These are phyloP conservation scores for Mucor velutinosus DNA, from an alignment of 371 early-diverging fungal species.

Conservation along the genomic window DNA sequence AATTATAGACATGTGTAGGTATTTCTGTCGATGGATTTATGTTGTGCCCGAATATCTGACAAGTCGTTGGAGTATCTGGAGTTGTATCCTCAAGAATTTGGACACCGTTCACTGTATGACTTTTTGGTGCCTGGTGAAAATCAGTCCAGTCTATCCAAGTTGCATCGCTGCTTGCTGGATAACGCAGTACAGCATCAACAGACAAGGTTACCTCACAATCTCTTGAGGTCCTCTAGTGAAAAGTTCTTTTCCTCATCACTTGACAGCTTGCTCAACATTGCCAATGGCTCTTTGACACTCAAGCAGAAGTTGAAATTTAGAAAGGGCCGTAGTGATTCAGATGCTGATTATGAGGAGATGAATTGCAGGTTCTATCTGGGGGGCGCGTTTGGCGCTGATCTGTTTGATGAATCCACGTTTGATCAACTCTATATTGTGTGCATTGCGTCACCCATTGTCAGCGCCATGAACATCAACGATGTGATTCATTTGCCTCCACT, in stretches of 20 bases:
- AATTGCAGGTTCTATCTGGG: slow-evolving; percentile 22
- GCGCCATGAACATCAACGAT: background rate
- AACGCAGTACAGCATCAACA: slow-evolving; percentile 16
- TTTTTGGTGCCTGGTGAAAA: slow-evolving; percentile 20
- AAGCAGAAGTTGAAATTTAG: slow-evolving; percentile 14
- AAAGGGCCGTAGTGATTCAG: background rate
- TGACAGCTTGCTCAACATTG: slow-evolving; percentile 9
- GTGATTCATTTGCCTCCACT: slow-evolving; percentile 1
- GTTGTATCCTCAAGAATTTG: slow-evolving; percentile 28
- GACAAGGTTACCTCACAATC: slow-evolving; percentile 1
- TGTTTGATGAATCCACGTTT: slow-evolving; percentile 5
- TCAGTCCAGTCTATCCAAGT: slow-evolving; percentile 3
- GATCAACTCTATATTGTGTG: slow-evolving; percentile 24
- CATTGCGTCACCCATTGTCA: background rate
- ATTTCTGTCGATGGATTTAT: slow-evolving; percentile 25
- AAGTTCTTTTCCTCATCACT: slow-evolving; percentile 3
- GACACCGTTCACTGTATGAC: slow-evolving; percentile 29
- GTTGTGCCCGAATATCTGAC: slow-evolving; percentile 27
- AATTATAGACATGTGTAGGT: slow-evolving; percentile 6
- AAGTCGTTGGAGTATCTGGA: slow-evolving; percentile 22
- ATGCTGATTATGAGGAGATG: slow-evolving; percentile 1
- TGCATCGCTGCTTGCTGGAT: slow-evolving; percentile 16
- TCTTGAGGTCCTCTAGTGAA: slow-evolving; percentile 16
- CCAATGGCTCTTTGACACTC: slow-evolving; percentile 28
- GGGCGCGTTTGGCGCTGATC: slow-evolving; percentile 27